A percentile compares a stretch with the other conserved stretches of the same genome.
Conservation (phyloP, 2,329 filamentous ascomycete species). For the Diaporthe batatas region DNA sequence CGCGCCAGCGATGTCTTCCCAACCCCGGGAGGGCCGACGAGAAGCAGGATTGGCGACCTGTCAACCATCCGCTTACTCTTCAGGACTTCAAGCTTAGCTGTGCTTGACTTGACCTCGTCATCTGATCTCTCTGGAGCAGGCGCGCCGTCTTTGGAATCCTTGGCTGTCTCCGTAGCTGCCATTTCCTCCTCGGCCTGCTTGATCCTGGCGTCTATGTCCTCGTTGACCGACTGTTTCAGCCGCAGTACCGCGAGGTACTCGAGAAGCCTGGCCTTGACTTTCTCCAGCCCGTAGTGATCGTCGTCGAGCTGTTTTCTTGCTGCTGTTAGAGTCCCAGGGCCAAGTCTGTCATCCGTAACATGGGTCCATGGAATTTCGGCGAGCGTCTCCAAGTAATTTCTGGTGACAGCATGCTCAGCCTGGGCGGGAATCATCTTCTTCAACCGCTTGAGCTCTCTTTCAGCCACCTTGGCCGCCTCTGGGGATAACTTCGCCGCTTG, state of each 20-base stretch:
- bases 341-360: constrained; percentile 86
- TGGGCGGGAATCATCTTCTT: constrained; percentile 97
- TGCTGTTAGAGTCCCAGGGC: constrained; percentile 80
- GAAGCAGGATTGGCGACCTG: constrained; percentile 93
- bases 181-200: constrained; percentile 72
- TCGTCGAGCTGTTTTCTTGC: constrained; percentile 93
- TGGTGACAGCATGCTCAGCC: constrained; percentile 93
- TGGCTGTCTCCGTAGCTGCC: constrained; percentile 58
- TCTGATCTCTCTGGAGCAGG: constrained; percentile 34
- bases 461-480: constrained; percentile 91
- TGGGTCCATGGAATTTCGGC: constrained; percentile 94
- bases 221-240: constrained; percentile 91
- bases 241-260: constrained; percentile 98
- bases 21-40: constrained; percentile 93
- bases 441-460: constrained; percentile 87
- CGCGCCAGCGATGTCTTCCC: constrained; percentile 97
- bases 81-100: constrained; percentile 79
- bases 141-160: constrained; percentile 43
- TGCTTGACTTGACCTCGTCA: constrained; percentile 58
- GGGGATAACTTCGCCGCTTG: constrained; percentile 83
- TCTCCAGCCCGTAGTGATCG: constrained; percentile 96
- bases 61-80: constrained; percentile 89
- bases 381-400: constrained; percentile 94
- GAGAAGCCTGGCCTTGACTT: constrained; percentile 95
- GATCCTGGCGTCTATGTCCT: constrained; percentile 84